Percentiles rank a stretch among this genome's conserved stretches.
Conservation (phyloP, 2,329 filamentous ascomycete genomes). For the Diplodia sapinea region DNA sequence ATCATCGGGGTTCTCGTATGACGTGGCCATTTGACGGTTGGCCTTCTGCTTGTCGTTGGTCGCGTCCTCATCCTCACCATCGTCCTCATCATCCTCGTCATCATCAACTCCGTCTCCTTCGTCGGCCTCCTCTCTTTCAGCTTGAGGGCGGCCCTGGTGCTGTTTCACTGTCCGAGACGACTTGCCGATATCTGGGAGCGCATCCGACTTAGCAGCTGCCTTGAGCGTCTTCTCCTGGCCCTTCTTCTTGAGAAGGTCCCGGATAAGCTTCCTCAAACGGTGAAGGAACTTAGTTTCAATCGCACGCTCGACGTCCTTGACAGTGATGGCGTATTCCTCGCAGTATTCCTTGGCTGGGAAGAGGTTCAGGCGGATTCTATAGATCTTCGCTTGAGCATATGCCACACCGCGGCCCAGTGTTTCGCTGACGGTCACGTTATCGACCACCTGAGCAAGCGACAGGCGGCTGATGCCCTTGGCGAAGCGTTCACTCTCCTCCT, state of each 20-base stretch:
- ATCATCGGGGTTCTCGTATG: slow-evolving; percentile 91
- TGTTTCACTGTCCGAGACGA: slow-evolving; percentile 63
- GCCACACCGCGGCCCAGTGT: slow-evolving; percentile 73
- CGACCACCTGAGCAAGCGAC: slow-evolving; percentile 80
- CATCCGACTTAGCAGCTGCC: slow-evolving; percentile 59
- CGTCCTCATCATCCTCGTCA: slow-evolving; percentile 70
- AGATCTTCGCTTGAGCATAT: slow-evolving; percentile 78
- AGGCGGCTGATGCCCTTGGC: slow-evolving; percentile 91
- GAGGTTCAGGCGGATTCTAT: slow-evolving; percentile 79
- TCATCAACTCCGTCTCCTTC: slow-evolving; percentile 66
- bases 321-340: slow-evolving; percentile 81
- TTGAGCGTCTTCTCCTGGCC: slow-evolving; percentile 63
- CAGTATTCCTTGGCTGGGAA: slow-evolving; percentile 85
- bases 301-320: slow-evolving; percentile 76
- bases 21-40: slow-evolving; percentile 80
- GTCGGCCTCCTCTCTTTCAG: slow-evolving; percentile 58
- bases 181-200: slow-evolving; percentile 77
- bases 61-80: slow-evolving; percentile 73
- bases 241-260: slow-evolving; percentile 81
- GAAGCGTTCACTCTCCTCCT: slow-evolving; percentile 75
- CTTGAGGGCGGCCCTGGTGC: slow-evolving; percentile 52
- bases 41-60: slow-evolving; percentile 74
- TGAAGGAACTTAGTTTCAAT: slow-evolving; percentile 83
- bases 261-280: slow-evolving; percentile 71
- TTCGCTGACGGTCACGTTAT: slow-evolving; percentile 81